Percentiles rank a stretch among this genome's conserved stretches.
phyloP scores from a whole-genome alignment of 2,329 filamentous ascomycete genomes.

The Thielaviopsis ethacetica region DNA sequence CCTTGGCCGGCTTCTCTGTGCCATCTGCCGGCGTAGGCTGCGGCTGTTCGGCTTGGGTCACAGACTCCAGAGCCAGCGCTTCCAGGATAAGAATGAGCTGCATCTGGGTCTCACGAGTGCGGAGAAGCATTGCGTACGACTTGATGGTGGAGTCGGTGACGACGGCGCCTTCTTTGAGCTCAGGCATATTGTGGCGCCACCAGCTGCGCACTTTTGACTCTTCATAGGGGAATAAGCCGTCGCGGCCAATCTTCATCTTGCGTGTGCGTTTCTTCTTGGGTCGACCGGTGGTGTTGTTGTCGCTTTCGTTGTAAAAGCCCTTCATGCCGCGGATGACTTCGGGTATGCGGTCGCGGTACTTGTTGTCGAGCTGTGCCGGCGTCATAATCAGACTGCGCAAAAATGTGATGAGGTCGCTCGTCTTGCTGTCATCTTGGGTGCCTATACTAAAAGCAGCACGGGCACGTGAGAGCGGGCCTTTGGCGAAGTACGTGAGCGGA shows the following conservation, averaged over 20 bases:
- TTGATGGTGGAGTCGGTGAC: constrained; percentile 37
- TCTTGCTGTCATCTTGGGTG: constrained; percentile 41
- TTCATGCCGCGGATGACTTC: constrained; percentile 42
- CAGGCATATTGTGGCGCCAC: constrained; percentile 47
- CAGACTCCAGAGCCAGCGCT: constrained; percentile 51
- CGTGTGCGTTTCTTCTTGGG: constrained; percentile 38
- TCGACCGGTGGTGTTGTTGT: constrained; percentile 15
- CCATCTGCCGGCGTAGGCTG: background rate
- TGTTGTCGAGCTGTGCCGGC: constrained; percentile 56
- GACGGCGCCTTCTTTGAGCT: constrained; percentile 25
- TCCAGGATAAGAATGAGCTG: constrained; percentile 70
- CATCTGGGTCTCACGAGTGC: constrained; percentile 61
- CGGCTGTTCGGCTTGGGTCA: constrained; percentile 20
- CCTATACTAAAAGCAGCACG: constrained; percentile 53
- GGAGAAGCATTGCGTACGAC: constrained; percentile 46
- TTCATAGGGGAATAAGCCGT: constrained; percentile 53
- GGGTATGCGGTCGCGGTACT: constrained; percentile 57
- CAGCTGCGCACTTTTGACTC: constrained; percentile 48
- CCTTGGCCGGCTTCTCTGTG: constrained; percentile 13
- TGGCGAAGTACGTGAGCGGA: constrained; percentile 68
- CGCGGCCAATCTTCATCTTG: constrained; percentile 50
- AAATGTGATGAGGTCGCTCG: constrained; percentile 49
- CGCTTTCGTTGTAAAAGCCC: constrained; percentile 38
- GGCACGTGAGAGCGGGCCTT: constrained; percentile 62
- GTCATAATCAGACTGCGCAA: constrained; percentile 52